phyloP scores from a whole-genome alignment of 2,329 filamentous ascomycete genomes.

The Trichocomaceae sp. region DNA sequence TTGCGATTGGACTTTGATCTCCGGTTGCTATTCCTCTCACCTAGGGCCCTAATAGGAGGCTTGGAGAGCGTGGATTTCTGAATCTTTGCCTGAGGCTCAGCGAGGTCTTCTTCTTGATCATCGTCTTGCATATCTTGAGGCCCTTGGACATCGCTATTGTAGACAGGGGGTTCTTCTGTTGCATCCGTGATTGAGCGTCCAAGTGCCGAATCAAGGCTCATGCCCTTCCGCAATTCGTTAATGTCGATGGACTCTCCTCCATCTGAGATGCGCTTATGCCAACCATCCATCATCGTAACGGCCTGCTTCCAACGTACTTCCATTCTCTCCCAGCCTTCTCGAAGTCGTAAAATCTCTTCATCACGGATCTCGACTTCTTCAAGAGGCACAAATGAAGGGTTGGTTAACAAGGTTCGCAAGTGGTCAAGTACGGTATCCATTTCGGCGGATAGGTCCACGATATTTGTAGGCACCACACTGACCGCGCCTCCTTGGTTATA shows the following conservation, averaged over 20 bases:
- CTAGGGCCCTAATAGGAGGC: slow-evolving; percentile 26
- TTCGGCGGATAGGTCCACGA: slow-evolving; percentile 64
- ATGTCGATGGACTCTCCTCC: slow-evolving; percentile 37
- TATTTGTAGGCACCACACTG: slow-evolving; percentile 49
- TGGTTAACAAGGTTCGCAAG: slow-evolving; percentile 76
- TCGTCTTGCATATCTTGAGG: slow-evolving; percentile 21
- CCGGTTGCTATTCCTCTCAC: slow-evolving; percentile 33
- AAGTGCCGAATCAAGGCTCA: slow-evolving; percentile 37
- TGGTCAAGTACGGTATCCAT: slow-evolving; percentile 74
- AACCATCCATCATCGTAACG: slow-evolving; percentile 82
- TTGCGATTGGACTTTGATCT: slow-evolving; percentile 29
- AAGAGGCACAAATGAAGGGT: slow-evolving; percentile 90
- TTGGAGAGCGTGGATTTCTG: slow-evolving; percentile 11
- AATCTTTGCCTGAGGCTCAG: slow-evolving; percentile 13
- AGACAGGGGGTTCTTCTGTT: slow-evolving; percentile 25
- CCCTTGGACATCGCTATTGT: slow-evolving; percentile 27
- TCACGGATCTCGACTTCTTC: slow-evolving; percentile 92
- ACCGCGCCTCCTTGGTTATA: slow-evolving; percentile 22
- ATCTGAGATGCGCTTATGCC: slow-evolving; percentile 68
- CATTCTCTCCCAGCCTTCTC: slow-evolving; percentile 89
- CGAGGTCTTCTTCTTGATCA: slow-evolving; percentile 17
- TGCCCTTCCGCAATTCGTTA: slow-evolving; percentile 37
- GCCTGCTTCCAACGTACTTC: slow-evolving; percentile 85
- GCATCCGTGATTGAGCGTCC: slow-evolving; percentile 20
- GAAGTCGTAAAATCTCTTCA: slow-evolving; percentile 76